Base-by-base conservation (phyloP, 1,139 yeast species). In the Protomyces inundatus region DNA sequence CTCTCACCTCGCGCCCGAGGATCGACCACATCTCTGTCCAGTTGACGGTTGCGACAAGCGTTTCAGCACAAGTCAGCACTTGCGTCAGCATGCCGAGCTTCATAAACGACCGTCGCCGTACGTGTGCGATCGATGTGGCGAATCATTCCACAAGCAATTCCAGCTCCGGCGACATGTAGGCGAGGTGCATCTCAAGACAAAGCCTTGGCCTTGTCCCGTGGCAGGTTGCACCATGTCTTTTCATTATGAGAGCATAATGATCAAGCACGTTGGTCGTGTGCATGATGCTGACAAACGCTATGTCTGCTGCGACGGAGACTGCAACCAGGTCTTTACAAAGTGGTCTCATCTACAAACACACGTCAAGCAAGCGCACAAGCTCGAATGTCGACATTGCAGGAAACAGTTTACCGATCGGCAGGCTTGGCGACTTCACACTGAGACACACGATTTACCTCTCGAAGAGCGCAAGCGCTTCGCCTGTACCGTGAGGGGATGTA, bases 321-420 rank as follows among this genome's bases (percentile, higher is more conserved):
- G 98, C 72, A 33, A 70, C 0, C 88, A 84, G 70, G 76, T 80
- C 63, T 88, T 89, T 74, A 81, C 82, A 67, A 86, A 88, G 0
- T 88, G 96, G 95, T 82, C 90, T 1, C 87, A 86, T 0, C 77
- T 90, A 51, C 93, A 86, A 70, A 74, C 81, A 7, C 98, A 91
- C 74, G 77, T 84, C 61, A 87, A 85, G 69, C 80, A 83, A 0
- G 86, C 81, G 42, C 97, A 90, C 74, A 91, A 93, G 9, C 84
- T 84, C 71, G 70, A 79, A 58, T 90, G 55, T 36, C 70, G 76
- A 0, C 70, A 82, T 1, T 90, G 97, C 77, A 85, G 84, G 12
- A 86, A 84, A 71, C 84, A 82, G 4, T 87, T 93, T 77, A 86
- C 87, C 10, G 96, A 95, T 23, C 83, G 81, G 52, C 79, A 79